A percentile compares a stretch with the other conserved stretches of the same genome.
Evolutionary conservation across 176 grass and related monocot species (phyloP).

Genomic region (Stipa capillata): DNA sequence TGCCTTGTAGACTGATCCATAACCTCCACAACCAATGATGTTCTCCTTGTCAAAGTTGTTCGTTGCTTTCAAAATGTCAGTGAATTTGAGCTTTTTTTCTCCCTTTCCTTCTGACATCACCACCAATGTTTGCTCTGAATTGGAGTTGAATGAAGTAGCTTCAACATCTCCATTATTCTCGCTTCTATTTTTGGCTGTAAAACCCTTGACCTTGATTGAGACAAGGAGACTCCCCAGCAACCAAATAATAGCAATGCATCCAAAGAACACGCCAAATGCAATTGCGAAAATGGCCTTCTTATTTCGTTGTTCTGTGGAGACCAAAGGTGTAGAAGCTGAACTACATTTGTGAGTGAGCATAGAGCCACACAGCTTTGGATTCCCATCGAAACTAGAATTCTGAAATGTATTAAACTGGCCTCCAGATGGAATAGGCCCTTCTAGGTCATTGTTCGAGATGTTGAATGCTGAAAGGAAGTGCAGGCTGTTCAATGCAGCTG

Average conservation of each 20-base stretch:
- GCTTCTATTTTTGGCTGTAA: background rate
- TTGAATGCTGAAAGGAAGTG: slow-evolving; percentile 22
- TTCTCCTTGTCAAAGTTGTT: slow-evolving; percentile 40
- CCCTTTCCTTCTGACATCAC: background rate
- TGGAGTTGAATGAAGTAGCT: background rate
- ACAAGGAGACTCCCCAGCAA: background rate
- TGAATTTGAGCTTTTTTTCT: slow-evolving; percentile 10
- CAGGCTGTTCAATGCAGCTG: background rate
- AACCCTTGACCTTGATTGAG: background rate
- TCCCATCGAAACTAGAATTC: background rate
- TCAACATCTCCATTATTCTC: background rate
- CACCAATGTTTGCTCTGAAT: background rate
- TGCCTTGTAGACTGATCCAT: slow-evolving; percentile 43
- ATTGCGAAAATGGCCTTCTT: background rate
- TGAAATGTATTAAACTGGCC: slow-evolving; percentile 8
- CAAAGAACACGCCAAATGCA: slow-evolving; percentile 5
- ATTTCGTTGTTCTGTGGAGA: background rate
- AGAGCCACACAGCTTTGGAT: slow-evolving; percentile 12
- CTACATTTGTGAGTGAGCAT: background rate
- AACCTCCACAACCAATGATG: slow-evolving; percentile 42
- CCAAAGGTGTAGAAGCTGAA: background rate
- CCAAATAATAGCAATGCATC: background rate
- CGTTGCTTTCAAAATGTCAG: slow-evolving; percentile 31
- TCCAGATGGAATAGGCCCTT: slow-evolving; percentile 26
- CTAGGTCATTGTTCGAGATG: slow-evolving; percentile 19